Base-by-base conservation (phyloP, 768 basidiomycete species). In the Tulasnella sp. region DNA sequence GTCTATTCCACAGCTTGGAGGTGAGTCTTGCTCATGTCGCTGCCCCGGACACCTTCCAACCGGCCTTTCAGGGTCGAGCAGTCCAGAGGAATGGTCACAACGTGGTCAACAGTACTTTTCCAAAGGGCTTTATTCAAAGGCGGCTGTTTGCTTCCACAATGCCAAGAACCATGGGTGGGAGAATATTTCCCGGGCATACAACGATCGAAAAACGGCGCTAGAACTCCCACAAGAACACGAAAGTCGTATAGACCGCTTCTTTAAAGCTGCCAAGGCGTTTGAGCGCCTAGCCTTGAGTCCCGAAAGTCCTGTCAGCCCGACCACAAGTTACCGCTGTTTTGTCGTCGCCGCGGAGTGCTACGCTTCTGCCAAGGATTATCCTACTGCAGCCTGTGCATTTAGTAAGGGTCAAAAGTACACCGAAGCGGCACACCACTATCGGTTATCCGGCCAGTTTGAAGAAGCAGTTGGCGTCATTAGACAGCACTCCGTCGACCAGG, bases 401-500 rank as follows among this genome's bases (percentile, higher is more conserved):
- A 18, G 36, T 2, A 40, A 7, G 8, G 73, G 74, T 24, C 2
- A 31, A 39, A 31, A 40, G 52, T 80, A 81, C 80, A 81, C 80
- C 9, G 68, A 76, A 2, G 71, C 80, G 5, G 58, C 75, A 9
- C 52, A 38, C 12, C 42, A 46, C n/a, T 81, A 81, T 39, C 44
- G 75, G n/a, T 39, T 71, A 36, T 73, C 62, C 21, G 36, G 62
- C 24, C 27, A 21, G 14, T 48, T 81, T 39, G 75, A 80, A 12
- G 44, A 81, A 3, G 80, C 74, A 8, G 44, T 80, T 21, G 38
- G 71, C 3, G 68, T 81, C 31, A 52, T 81, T 18, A n/a, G 10
- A 9, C 52, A 80, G 0, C 82, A 90, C 80, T 74, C 83, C 5
- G 86, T 91, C 34, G 80, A 85, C 1, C 39, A 73, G 0, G 83